A percentile compares a stretch with the other conserved stretches of the same genome.
phyloP scores from a whole-genome alignment of 345 rosid species.

The Salix brachista region DNA sequence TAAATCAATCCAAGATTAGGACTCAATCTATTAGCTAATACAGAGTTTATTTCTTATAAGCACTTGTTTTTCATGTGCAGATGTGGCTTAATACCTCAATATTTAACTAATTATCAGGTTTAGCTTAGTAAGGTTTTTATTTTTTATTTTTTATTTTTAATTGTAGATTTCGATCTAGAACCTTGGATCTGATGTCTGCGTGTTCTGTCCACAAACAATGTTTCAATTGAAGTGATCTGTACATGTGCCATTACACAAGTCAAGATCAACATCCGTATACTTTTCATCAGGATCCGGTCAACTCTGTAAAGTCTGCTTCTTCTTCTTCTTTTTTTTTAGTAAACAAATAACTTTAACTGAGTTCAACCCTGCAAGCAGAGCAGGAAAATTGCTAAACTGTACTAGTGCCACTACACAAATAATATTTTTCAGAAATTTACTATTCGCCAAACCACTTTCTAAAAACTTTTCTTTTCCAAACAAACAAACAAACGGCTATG shows the following conservation, averaged over 20 bases:
- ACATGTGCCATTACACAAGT: background rate
- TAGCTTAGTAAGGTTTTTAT: too few species aligned
- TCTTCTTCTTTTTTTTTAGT: rapidly evolving
- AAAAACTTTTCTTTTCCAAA: too few species aligned
- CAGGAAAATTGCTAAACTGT: background rate
- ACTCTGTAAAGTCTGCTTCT: background rate
- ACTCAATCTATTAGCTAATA: background rate
- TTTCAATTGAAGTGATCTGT: background rate
- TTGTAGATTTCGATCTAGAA: background rate
- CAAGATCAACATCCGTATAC: background rate
- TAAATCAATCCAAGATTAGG: background rate
- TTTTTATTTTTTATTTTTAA: too few species aligned
- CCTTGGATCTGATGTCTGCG: background rate
- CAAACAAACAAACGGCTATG: too few species aligned
- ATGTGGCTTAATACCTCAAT: background rate
- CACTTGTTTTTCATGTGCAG: background rate
- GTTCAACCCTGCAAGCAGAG: background rate
- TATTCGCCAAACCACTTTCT: too few species aligned
- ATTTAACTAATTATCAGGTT: background rate
- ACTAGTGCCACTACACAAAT: too few species aligned
- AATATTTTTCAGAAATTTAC: too few species aligned
- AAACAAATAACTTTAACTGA: too few species aligned
- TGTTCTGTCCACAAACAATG: background rate
- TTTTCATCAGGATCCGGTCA: background rate
- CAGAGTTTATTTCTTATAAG: background rate